phyloP scores from a whole-genome alignment of 345 rosid genomes.

The Laguncularia racemosa region DNA sequence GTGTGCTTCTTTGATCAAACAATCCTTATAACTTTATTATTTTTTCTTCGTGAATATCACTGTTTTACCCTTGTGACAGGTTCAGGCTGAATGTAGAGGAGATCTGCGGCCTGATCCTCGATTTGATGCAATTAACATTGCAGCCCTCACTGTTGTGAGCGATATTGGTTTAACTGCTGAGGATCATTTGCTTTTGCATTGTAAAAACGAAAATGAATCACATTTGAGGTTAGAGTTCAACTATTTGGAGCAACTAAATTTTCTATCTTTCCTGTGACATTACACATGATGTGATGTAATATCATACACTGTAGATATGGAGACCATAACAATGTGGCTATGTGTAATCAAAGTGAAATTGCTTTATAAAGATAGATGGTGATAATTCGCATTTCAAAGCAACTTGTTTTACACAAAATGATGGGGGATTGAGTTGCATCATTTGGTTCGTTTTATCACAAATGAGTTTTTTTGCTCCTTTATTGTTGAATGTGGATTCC shows the following conservation, averaged over 20 bases:
- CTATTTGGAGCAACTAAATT: neutral
- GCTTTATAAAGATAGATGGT: no score
- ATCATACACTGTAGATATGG: no score
- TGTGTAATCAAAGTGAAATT: neutral
- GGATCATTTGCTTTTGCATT: conserved; percentile 43
- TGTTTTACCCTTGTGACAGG: conserved; percentile 27
- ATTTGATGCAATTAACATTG: conserved; percentile 63
- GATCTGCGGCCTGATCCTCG: conserved; percentile 87
- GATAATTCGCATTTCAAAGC: no score
- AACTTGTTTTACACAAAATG: no score
- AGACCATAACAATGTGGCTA: no score
- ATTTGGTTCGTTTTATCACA: no score
- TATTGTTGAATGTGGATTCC: no score
- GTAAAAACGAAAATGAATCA: conserved; percentile 33
- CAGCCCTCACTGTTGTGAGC: conserved; percentile 65
- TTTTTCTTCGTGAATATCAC: neutral
- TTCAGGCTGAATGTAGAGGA: conserved; percentile 84
- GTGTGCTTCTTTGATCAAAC: no score
- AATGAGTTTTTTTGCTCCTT: no score
- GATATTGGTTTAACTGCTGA: conserved; percentile 42
- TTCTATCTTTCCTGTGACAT: neutral
- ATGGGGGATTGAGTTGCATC: no score
- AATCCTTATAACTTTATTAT: neutral
- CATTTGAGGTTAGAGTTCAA: conserved; percentile 40
- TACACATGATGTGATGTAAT: neutral